Base-by-base conservation (phyloP, 1,284 basidiomycete species). In the Tetrapyrgos nigripes region DNA sequence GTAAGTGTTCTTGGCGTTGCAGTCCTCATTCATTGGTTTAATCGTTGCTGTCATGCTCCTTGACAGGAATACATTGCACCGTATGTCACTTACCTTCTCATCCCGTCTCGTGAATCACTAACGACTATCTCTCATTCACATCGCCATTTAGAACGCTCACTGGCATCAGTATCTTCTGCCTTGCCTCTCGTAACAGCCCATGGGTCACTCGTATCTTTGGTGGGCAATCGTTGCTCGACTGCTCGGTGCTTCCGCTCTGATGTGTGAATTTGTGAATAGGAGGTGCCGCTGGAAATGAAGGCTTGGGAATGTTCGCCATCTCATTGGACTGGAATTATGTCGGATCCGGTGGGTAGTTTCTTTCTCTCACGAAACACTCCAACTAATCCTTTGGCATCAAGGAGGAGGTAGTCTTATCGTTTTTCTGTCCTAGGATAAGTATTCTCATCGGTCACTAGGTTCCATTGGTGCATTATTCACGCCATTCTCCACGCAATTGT, bases 141-240 rank as follows among this genome's bases (percentile, higher is more conserved):
- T 37, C 24, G 58, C 47, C 47, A 50, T 51, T 13, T 17, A 47
- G 62, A 65, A 57, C 76, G 3, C 72, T 83, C 21, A 83, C 81
- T 0, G 83, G 83, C 3, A 62, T 84, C 31, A 83, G 53, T 72
- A 79, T 89, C 29, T 81, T 87, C 68, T 89, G 87, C 61, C 72
- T 89, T 17, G 86, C 84, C 8, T 77, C 81, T 59, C 85, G 78
- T 51, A 70, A 74, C 21, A 82, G 71, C 23, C 62, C 75, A 0
- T 70, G 79, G 24, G 80, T 87, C 66, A 81, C 85, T 1, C 79
- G 80, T 29, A 68, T 89, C 2, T 87, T 89, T 54, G 86, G 86
- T 45, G 85, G 26, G 56, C 37, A 3, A 19, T 50, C 40, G 1
- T 17, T 24, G 4, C 5, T 40, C 37, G 17, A 40, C 17, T 43